Conservation (phyloP, 306 rosid genomes). For the Gleditsia sinensis region DNA sequence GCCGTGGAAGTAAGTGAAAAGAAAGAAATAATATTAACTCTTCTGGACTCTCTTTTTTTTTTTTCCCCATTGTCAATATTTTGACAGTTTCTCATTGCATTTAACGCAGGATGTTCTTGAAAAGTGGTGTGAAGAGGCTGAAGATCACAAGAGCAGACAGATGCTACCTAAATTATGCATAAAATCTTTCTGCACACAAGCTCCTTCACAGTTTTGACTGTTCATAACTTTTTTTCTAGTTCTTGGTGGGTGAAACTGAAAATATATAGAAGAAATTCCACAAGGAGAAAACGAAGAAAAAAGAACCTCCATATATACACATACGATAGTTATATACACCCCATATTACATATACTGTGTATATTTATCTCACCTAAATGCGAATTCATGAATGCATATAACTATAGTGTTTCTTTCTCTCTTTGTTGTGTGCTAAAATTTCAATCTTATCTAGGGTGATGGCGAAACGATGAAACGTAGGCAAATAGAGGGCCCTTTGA, state of each 20-base stretch:
- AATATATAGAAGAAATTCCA: conserved; percentile 20
- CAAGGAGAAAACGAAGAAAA: neutral
- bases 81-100: neutral
- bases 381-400: no score
- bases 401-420: no score
- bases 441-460: no score
- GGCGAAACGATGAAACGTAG: no score
- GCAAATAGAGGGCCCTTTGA: no score
- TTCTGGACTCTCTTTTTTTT: neutral
- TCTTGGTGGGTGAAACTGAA: conserved; percentile 25
- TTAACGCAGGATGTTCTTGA: conserved; percentile 51
- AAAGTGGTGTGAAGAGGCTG: conserved; percentile 52
- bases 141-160: conserved; percentile 55
- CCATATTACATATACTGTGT: no score
- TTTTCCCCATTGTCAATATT: neutral
- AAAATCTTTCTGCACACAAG: neutral
- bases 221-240: conserved; percentile 35
- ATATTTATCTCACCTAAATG: no score
- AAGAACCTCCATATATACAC: conserved; percentile 16
- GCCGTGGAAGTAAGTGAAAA: no score
- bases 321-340: conserved; percentile 21
- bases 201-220: conserved; percentile 35
- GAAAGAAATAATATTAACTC: neutral
- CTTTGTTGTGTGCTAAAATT: no score
- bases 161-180: conserved; percentile 41